These are phyloP conservation scores for Rhizopogon rudus DNA, from an alignment of 768 basidiomycete species.

Conservation along the genomic window DNA sequence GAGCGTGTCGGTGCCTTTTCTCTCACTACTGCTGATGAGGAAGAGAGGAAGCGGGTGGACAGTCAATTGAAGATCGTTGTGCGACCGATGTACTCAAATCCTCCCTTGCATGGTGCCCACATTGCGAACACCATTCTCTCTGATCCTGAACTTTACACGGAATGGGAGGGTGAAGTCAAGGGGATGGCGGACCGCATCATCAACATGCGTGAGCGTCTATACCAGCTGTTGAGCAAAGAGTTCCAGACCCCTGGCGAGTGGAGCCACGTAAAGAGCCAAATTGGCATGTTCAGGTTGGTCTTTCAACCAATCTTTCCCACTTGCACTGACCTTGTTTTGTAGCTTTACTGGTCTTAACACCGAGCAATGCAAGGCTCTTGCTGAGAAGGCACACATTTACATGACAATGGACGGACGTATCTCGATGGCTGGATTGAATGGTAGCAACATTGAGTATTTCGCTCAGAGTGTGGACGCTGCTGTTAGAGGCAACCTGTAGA, in stretches of 20 bases:
- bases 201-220: constrained; percentile 83
- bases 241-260: constrained; percentile 91
- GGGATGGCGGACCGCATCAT: constrained; percentile 96
- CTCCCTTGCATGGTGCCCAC: constrained; percentile 85
- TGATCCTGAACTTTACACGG: constrained; percentile 64
- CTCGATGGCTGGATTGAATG: constrained; percentile 90
- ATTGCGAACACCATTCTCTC: constrained; percentile 84
- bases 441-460: constrained; percentile 83
- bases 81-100: constrained; percentile 97
- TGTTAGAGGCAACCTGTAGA: constrained; percentile 71
- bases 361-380: constrained; percentile 74
- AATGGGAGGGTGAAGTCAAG: constrained; percentile 92
- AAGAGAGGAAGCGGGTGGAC: constrained; percentile 83
- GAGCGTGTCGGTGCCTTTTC: constrained; percentile 99
- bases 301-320: background rate
- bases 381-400: constrained; percentile 87
- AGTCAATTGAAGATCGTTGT: constrained; percentile 94
- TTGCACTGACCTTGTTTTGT: constrained; percentile 1
- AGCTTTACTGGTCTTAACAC: constrained; percentile 86
- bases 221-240: constrained; percentile 68
- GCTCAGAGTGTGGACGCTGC: constrained; percentile 81
- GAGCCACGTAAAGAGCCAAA: constrained; percentile 93
- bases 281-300: constrained; percentile 92
- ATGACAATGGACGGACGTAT: constrained; percentile 94
- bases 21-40: constrained; percentile 59